A percentile compares a stretch with the other conserved stretches of the same genome.
phyloP scores from a whole-genome alignment of 2,329 filamentous ascomycete species.

The Ophiostoma sp. region DNA sequence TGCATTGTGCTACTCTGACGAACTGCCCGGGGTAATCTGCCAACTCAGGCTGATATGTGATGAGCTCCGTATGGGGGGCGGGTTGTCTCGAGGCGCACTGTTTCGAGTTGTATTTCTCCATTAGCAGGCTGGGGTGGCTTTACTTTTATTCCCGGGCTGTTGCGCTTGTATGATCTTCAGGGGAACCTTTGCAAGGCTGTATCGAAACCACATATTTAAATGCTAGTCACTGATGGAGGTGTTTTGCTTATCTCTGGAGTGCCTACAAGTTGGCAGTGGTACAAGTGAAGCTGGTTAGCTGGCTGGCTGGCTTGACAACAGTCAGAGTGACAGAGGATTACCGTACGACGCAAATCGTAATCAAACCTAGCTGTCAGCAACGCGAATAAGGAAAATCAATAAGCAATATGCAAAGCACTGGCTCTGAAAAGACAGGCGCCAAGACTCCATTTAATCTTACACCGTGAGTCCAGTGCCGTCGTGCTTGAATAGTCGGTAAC shows the following conservation, averaged over 20 bases:
- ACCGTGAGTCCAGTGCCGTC: neutral
- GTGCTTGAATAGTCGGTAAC: neutral
- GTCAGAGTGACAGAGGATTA: no score
- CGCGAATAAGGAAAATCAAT: no score
- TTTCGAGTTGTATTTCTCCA: slow-evolving; percentile 11
- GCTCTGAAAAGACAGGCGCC: neutral
- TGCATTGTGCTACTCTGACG: neutral
- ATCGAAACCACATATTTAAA: neutral
- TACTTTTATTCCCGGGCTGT: neutral
- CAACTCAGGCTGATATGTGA: neutral
- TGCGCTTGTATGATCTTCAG: slow-evolving; percentile 6
- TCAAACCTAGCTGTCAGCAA: no score
- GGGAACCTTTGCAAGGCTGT: slow-evolving; percentile 2
- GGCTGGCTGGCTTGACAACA: no score
- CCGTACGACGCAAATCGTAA: no score
- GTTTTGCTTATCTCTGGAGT: no score
- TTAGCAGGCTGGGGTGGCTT: neutral
- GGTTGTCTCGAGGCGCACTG: neutral
- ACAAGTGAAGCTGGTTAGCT: no score
- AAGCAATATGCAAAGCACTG: no score
- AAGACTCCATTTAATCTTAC: slow-evolving; percentile 4
- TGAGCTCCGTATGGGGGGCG: neutral
- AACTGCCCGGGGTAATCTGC: neutral
- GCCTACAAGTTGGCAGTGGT: no score
- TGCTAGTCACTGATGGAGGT: no score